Evolutionary conservation across 371 early-diverging fungal species (phyloP).

Genomic region (Mucor irregularis): DNA sequence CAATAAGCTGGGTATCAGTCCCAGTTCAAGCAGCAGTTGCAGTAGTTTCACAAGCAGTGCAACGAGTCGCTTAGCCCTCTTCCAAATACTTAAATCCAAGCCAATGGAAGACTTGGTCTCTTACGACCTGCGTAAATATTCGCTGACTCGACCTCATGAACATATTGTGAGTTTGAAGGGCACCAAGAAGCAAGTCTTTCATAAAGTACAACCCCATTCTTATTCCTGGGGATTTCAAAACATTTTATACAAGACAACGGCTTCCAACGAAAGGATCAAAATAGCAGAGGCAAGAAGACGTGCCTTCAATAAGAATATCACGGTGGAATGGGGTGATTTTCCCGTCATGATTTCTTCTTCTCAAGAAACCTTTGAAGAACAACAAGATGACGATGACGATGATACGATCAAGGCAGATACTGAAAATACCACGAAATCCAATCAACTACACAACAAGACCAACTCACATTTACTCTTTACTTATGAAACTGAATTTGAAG

Average conservation of each 20-base stretch:
- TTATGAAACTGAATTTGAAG: conserved; percentile 40
- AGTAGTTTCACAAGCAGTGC: conserved; percentile 12
- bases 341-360: neutral
- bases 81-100: conserved; percentile 22
- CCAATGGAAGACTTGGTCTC: conserved; percentile 26
- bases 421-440: conserved; percentile 3
- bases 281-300: conserved; percentile 43
- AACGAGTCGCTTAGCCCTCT: conserved; percentile 8
- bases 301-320: conserved; percentile 49
- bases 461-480: conserved; percentile 41
- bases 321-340: conserved; percentile 37
- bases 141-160: conserved; percentile 34
- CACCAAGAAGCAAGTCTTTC: conserved; percentile 35
- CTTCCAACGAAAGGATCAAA: conserved; percentile 9
- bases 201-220: conserved; percentile 48
- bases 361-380: conserved; percentile 2
- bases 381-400: conserved; percentile 3
- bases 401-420: neutral
- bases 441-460: conserved; percentile 33
- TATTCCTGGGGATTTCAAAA: conserved; percentile 60
- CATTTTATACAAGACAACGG: conserved; percentile 24
- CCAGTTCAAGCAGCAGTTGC: conserved; percentile 12
- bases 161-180: conserved; percentile 37
- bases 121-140: conserved; percentile 40
- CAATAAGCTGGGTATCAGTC: conserved; percentile 7